These are phyloP conservation scores for Monilinia laxa DNA, from an alignment of 2,329 filamentous ascomycete genomes.

Conservation along the genomic window DNA sequence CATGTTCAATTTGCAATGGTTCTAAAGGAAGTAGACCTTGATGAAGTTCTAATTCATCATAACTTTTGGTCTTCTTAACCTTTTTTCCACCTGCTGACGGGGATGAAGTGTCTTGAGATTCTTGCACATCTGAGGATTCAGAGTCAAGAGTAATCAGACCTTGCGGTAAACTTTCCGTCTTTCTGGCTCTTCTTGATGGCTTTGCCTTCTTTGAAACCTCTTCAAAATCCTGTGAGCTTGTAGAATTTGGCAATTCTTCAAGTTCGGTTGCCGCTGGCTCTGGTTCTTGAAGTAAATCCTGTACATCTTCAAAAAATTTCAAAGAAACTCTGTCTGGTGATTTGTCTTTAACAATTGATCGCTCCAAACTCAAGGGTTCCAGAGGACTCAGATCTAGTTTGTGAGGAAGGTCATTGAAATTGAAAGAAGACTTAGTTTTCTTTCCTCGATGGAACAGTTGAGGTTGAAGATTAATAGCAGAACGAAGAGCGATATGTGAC, in stretches of 20 bases:
- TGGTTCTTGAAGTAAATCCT: conserved; percentile 1
- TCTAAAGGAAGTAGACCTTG: conserved; percentile 49
- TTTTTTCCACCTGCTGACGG: neutral
- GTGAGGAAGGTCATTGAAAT: conserved; percentile 54
- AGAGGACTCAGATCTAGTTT: conserved; percentile 26
- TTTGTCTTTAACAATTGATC: neutral
- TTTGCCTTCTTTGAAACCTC: neutral
- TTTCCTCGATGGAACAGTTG: conserved; percentile 46
- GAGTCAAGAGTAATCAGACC: conserved; percentile 15
- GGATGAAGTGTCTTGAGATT: neutral
- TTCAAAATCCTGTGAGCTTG: neutral
- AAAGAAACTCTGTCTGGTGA: neutral
- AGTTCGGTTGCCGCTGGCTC: neutral
- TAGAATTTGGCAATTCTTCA: neutral
- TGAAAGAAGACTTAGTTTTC: conserved; percentile 55
- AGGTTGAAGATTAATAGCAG: neutral
- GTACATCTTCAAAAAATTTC: conserved; percentile 3
- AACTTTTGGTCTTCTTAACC: neutral
- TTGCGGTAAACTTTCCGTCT: conserved; percentile 15
- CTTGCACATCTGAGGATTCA: conserved; percentile 4
- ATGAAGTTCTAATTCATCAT: conserved; percentile 48
- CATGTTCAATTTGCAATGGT: conserved; percentile 42
- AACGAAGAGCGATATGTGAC: neutral
- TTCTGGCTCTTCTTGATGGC: neutral
- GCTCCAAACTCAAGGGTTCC: conserved; percentile 39